Percentiles rank a stretch among this genome's conserved stretches.
These are phyloP conservation scores for Wickerhamiella spandovensis DNA, from an alignment of 805 yeast genomes.

Conservation along the genomic window DNA sequence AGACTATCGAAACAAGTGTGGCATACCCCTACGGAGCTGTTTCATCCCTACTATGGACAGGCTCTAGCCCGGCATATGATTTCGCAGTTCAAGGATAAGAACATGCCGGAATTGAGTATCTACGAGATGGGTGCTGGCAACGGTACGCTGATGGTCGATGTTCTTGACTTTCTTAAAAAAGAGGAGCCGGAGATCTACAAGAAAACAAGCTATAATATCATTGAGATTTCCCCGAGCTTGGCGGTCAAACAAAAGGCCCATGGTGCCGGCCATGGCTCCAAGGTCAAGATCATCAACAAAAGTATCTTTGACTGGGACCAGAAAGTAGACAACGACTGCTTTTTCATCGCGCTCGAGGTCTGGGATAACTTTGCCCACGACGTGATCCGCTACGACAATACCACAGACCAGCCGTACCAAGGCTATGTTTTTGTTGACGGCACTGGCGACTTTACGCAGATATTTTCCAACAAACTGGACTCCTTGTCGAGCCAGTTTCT, in stretches of 20 bases:
- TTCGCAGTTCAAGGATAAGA: slow-evolving; percentile 45
- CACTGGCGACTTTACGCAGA: slow-evolving; percentile 62
- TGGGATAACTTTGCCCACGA: slow-evolving; percentile 80
- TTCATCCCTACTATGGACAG: slow-evolving; percentile 72
- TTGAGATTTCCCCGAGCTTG: slow-evolving; percentile 55
- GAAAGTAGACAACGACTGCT: slow-evolving; percentile 50
- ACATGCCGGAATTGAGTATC: slow-evolving; percentile 55
- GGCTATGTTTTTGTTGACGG: slow-evolving; percentile 65
- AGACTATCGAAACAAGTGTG: slow-evolving; percentile 40
- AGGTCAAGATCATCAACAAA: slow-evolving; percentile 53
- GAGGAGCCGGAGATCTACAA: slow-evolving; percentile 63
- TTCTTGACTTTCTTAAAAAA: slow-evolving; percentile 47
- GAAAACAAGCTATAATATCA: slow-evolving; percentile 53
- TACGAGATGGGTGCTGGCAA: slow-evolving; percentile 89
- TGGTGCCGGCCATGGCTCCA: slow-evolving; percentile 35
- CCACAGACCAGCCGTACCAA: slow-evolving; percentile 54
- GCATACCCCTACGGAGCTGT: slow-evolving; percentile 85
- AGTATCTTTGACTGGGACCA: slow-evolving; percentile 66
- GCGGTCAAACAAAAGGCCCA: slow-evolving; percentile 30
- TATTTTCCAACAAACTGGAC: slow-evolving; percentile 50
- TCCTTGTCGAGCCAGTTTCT: slow-evolving; percentile 38
- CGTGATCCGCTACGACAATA: slow-evolving; percentile 57
- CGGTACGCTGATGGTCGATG: slow-evolving; percentile 70
- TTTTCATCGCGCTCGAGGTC: slow-evolving; percentile 67
- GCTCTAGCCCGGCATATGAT: slow-evolving; percentile 71